Base-by-base conservation (phyloP, 495 filamentous ascomycete genomes). In the Achaetomiella virescens region DNA sequence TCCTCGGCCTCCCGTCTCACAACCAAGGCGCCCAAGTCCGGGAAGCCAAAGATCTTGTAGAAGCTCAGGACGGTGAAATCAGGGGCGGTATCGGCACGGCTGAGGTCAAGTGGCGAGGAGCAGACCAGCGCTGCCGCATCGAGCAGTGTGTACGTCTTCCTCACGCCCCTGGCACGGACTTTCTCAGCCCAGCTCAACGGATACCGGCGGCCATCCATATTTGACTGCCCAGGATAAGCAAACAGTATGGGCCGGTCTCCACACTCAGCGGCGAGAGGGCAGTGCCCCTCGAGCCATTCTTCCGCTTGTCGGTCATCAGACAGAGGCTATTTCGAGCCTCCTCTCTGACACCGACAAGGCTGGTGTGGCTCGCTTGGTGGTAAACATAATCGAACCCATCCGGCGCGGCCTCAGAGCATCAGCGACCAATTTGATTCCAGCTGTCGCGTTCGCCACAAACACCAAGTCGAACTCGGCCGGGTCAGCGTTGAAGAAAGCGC, bases 1-100 rank as follows among this genome's bases (percentile, higher is more conserved):
- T 72, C 64, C 1, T 77, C 82, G n/a, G 86, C 78, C 33, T 76
- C 76, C 57, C 90, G 89, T 40, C 86, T 80, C 9, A 97, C 85
- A 49, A 97, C 86, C 66, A 97, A 73, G 4, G 85, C 92, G 7
- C 92, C 92, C 0, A 97, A 72, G 64, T 97, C 89, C 0, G 92
- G 92, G 62, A 96, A 96, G 5, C 92, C 92, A 67, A 97, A 97
- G 21, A 97, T 93, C 70, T 97, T 97, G 70, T 96, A 95, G 62
- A 97, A 90, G 73, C 90, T 95, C 21, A 97, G 66, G 0, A 88
- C 89, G 5, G 85, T 89, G 59, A 96, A 97, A 62, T 97, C 92
- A 0, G 92, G 90, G 1, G 88, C 86, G 1, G 63, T 59, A 8
- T 74, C 69, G 8, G 73, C 62, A 60, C 85, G 68, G 48, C 82